These are phyloP conservation scores for Eimeria necatrix DNA, from an alignment of 169 alveolate species.

Conservation along the genomic window DNA sequence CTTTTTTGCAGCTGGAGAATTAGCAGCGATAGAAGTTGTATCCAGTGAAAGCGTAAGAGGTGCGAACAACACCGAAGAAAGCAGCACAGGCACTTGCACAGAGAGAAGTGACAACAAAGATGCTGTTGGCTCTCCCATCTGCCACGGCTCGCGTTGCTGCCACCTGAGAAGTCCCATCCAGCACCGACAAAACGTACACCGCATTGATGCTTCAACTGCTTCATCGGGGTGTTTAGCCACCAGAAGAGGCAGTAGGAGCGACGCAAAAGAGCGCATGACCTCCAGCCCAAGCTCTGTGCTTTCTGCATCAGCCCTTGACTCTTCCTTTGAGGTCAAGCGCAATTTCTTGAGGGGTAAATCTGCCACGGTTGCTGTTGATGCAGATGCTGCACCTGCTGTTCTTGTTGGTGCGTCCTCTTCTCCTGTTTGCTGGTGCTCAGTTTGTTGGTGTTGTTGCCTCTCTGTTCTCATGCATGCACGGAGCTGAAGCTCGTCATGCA, in stretches of 20 bases:
- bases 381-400: constrained; percentile 27
- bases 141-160: constrained; percentile 52
- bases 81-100: constrained; percentile 58
- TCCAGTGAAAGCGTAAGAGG: constrained; percentile 34
- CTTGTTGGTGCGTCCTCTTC: constrained; percentile 17
- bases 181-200: constrained; percentile 68
- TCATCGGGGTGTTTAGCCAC: constrained; percentile 59
- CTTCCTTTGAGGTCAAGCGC: constrained; percentile 23
- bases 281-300: neutral
- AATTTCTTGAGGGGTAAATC: constrained; percentile 44
- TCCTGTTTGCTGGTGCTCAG: neutral
- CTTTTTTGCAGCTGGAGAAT: neutral
- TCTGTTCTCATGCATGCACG: neutral
- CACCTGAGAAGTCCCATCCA: constrained; percentile 63
- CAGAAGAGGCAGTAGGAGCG: constrained; percentile 44
- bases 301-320: neutral
- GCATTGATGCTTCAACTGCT: constrained; percentile 40
- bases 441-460: neutral
- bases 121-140: neutral
- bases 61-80: constrained; percentile 57
- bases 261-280: constrained; percentile 35
- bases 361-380: constrained; percentile 8
- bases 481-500: constrained; percentile 50
- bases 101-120: constrained; percentile 51
- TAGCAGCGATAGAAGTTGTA: constrained; percentile 26